Conservation (phyloP, 192 early-diverging fungal genomes). For the Cetraspora pellucida region DNA sequence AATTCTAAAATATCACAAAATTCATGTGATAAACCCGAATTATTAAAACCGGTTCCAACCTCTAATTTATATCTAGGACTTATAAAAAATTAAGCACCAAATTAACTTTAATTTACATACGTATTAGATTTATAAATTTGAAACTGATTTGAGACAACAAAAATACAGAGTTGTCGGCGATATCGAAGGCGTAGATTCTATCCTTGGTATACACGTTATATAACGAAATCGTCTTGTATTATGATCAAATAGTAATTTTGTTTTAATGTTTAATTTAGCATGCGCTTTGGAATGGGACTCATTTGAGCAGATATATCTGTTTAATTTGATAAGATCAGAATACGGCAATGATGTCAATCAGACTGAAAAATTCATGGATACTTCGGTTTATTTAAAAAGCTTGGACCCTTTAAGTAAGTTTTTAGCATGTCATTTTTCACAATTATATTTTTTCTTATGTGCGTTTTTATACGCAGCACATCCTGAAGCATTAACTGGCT, state of each 20-base stretch:
- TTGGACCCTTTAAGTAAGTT: slow-evolving; percentile 11
- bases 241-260: background rate
- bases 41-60: no score
- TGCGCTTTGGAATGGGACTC: background rate
- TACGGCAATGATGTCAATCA: background rate
- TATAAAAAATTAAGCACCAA: background rate
- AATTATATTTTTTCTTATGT: background rate
- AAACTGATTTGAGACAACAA: background rate
- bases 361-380: background rate
- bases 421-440: background rate
- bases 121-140: slow-evolving; percentile 16
- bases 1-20: no score
- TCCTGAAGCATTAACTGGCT: background rate
- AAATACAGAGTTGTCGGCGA: background rate
- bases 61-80: background rate
- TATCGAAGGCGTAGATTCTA: background rate
- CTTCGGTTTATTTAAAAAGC: background rate
- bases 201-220: background rate
- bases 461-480: background rate
- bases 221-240: background rate
- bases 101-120: background rate
- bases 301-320: slow-evolving; percentile 12
- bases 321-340: slow-evolving; percentile 12
- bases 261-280: background rate
- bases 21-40: no score